Percentiles rank a stretch among this genome's conserved stretches.
Evolutionary conservation across 306 rosid genomes (phyloP).

Genomic region (Prunus salicina): DNA sequence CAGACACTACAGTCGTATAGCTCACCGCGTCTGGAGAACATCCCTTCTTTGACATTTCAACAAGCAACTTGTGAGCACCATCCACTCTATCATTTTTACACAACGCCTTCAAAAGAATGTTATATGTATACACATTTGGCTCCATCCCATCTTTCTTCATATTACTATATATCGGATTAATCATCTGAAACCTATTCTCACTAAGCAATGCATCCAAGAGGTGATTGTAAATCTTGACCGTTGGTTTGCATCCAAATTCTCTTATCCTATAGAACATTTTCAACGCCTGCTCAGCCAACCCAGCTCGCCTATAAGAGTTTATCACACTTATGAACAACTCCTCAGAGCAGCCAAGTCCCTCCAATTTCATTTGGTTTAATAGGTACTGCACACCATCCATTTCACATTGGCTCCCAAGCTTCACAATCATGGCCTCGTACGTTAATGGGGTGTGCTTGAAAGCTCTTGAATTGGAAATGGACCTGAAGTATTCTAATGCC

Average conservation of each 20-base stretch:
- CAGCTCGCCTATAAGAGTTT: slow-evolving; percentile 35
- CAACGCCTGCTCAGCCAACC: slow-evolving; percentile 64
- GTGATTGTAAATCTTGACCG: slow-evolving; percentile 75
- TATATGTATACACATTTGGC: slow-evolving; percentile 79
- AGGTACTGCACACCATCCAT: slow-evolving; percentile 68
- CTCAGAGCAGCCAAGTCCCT: slow-evolving; percentile 58
- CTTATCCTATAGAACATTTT: slow-evolving; percentile 73
- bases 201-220: slow-evolving; percentile 69
- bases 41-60: slow-evolving; percentile 80
- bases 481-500: slow-evolving; percentile 61
- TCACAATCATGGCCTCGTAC: slow-evolving; percentile 62
- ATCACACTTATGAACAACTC: slow-evolving; percentile 57
- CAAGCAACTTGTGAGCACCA: slow-evolving; percentile 72
- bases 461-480: slow-evolving; percentile 50
- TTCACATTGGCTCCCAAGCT: slow-evolving; percentile 50
- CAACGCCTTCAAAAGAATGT: slow-evolving; percentile 72
- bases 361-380: slow-evolving; percentile 80
- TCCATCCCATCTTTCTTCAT: slow-evolving; percentile 83
- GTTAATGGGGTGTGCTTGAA: slow-evolving; percentile 76
- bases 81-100: slow-evolving; percentile 73
- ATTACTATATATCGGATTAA: slow-evolving; percentile 61
- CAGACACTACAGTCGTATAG: slow-evolving; percentile 61
- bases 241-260: slow-evolving; percentile 74
- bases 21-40: slow-evolving; percentile 73
- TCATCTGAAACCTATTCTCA: slow-evolving; percentile 62